Conservation (phyloP, 73 alveolate species). For the Stentor roeselii region DNA sequence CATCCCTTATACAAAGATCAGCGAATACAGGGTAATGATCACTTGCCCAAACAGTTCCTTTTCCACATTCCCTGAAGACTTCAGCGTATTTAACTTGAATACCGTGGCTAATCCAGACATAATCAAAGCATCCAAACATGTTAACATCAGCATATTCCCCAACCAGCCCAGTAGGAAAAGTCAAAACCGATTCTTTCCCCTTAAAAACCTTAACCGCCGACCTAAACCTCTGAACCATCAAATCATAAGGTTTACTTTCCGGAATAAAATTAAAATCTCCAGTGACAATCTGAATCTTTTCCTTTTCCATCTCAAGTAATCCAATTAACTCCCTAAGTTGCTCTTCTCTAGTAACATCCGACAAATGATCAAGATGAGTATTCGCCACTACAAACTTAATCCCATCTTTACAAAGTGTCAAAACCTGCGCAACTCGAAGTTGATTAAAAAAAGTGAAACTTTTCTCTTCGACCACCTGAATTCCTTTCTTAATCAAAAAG, state of each 20-base stretch:
- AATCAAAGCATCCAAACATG: slow-evolving; percentile 65
- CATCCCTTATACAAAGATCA: not conserved
- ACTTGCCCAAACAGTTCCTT: not conserved
- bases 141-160: slow-evolving; percentile 74
- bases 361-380: slow-evolving; percentile 65
- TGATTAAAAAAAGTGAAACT: not conserved
- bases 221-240: slow-evolving; percentile 38
- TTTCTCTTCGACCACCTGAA: not conserved
- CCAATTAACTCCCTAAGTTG: slow-evolving; percentile 34
- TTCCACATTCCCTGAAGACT: not conserved
- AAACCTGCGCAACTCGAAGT: slow-evolving; percentile 40
- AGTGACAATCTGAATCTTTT: slow-evolving; percentile 37
- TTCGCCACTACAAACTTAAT: slow-evolving; percentile 40
- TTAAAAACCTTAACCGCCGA: slow-evolving; percentile 44
- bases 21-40: not conserved
- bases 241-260: slow-evolving; percentile 40
- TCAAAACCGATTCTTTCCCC: slow-evolving; percentile 58
- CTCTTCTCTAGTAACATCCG: slow-evolving; percentile 47
- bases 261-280: slow-evolving; percentile 71
- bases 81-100: not conserved
- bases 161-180: slow-evolving; percentile 75
- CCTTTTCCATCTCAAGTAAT: slow-evolving; percentile 34
- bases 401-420: slow-evolving; percentile 29
- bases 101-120: slow-evolving; percentile 27
- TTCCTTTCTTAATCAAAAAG: slow-evolving; percentile 27